Percentiles rank a stretch among this genome's conserved stretches.
phyloP scores from a whole-genome alignment of 2,329 filamentous ascomycete species.

The Colletotrichum sublineola region DNA sequence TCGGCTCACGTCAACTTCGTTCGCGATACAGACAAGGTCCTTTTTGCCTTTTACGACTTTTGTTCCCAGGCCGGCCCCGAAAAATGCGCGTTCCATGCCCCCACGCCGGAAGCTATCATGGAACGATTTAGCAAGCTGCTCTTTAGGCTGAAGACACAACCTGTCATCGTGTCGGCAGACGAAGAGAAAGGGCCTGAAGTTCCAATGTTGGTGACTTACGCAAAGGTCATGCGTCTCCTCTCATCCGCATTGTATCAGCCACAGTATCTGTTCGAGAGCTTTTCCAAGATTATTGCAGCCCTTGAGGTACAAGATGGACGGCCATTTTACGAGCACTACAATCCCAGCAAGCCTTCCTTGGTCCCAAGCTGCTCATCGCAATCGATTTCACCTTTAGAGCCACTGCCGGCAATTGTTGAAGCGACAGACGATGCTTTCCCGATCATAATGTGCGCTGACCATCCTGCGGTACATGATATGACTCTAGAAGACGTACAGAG shows the following conservation, averaged over 20 bases:
- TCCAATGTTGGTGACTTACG: conserved; percentile 65
- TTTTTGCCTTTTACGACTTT: conserved; percentile 65
- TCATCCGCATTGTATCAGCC: conserved; percentile 61
- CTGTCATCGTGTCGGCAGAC: conserved; percentile 57
- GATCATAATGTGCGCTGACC: conserved; percentile 62
- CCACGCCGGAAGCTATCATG: conserved; percentile 54
- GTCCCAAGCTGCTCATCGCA: conserved; percentile 50
- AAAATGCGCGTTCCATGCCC: conserved; percentile 59
- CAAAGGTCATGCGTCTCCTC: conserved; percentile 59
- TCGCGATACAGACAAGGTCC: conserved; percentile 66
- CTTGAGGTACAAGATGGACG: conserved; percentile 60
- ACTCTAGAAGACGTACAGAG: conserved; percentile 52
- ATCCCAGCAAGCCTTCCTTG: conserved; percentile 33
- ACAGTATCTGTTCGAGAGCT: conserved; percentile 54
- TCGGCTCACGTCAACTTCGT: conserved; percentile 62
- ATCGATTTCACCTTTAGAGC: conserved; percentile 50
- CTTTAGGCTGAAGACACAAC: conserved; percentile 54
- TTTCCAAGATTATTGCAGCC: conserved; percentile 59
- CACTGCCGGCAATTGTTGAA: conserved; percentile 48
- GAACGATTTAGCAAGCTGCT: conserved; percentile 57
- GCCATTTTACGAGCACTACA: conserved; percentile 55
- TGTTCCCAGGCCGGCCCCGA: conserved; percentile 66
- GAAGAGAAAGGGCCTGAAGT: conserved; percentile 53
- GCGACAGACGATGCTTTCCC: conserved; percentile 58
- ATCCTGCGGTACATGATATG: conserved; percentile 47